Evolutionary conservation across 75 land plant species (phyloP).

Genomic region (Picea sitchensis): DNA sequence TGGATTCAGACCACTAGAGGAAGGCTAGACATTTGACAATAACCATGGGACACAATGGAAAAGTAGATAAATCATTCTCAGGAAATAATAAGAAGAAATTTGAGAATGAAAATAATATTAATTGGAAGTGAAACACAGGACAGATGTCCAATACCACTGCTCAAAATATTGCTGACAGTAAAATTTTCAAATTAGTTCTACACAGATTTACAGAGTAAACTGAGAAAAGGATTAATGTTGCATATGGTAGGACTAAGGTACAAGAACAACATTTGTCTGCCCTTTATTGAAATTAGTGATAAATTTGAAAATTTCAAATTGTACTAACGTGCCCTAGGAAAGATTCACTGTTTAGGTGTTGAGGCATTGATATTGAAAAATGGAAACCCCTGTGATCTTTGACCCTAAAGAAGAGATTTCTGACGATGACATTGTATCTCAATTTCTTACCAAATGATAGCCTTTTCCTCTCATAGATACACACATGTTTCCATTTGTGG

Average conservation of each 20-base stretch:
- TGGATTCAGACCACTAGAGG: not conserved
- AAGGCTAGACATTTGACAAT: not conserved
- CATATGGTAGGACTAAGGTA: not conserved
- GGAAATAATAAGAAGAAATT: not conserved
- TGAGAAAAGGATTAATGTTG: not conserved
- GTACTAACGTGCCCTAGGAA: not conserved
- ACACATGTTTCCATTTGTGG: not conserved
- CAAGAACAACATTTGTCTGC: not conserved
- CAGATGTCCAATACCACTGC: too few relatives aligned
- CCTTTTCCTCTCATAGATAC: not conserved
- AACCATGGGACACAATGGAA: not conserved
- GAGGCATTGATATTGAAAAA: not conserved
- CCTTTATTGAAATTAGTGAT: not conserved
- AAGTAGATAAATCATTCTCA: not conserved
- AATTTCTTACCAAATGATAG: constrained; percentile 2
- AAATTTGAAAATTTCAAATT: not conserved
- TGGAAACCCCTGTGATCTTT: not conserved
- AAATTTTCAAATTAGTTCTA: not conserved
- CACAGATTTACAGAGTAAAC: not conserved
- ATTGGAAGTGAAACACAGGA: not conserved
- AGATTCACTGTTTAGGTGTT: not conserved
- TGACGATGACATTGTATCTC: not conserved
- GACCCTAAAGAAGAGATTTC: not conserved
- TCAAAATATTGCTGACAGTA: not conserved
- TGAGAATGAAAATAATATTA: not conserved